A percentile compares a stretch with the other conserved stretches of the same genome.
phyloP scores from a whole-genome alignment of 2,329 filamentous ascomycete genomes.

The Calonectria pauciramosa region DNA sequence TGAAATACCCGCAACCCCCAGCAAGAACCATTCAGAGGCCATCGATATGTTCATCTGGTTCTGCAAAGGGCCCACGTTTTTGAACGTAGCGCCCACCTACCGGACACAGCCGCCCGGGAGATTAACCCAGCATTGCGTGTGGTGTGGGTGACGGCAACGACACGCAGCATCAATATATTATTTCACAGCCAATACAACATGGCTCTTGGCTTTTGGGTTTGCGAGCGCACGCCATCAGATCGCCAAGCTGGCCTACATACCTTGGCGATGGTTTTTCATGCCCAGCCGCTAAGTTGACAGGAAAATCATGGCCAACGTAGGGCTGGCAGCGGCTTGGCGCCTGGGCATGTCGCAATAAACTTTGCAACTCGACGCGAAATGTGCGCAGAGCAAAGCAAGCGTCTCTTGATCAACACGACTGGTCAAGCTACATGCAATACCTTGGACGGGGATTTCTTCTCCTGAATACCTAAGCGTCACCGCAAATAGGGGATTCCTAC shows the following conservation, averaged over 20 bases:
- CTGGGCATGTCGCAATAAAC: not conserved
- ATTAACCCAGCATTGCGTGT: not conserved
- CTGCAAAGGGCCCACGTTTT: not conserved
- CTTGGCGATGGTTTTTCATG: conserved; percentile 10
- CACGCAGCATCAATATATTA: not conserved
- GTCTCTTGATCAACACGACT: not conserved
- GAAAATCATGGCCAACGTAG: not conserved
- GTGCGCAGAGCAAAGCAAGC: not conserved
- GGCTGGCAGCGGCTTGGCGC: conserved; percentile 5
- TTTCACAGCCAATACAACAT: not conserved
- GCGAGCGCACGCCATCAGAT: conserved; percentile 1
- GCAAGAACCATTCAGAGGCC: not conserved
- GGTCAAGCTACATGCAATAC: not conserved
- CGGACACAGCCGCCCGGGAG: not conserved
- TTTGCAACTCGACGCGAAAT: not conserved
- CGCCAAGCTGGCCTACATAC: not conserved
- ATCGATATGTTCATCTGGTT: not conserved
- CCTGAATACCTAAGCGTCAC: not conserved
- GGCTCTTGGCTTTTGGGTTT: not conserved
- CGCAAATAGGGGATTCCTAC: not conserved
- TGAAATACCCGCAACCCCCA: not conserved
- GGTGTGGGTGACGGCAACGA: not conserved
- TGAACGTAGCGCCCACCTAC: not conserved
- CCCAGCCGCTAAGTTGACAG: not conserved
- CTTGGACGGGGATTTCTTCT: not conserved